phyloP scores from a whole-genome alignment of 2,329 filamentous ascomycete species.

The Ophiostoma sp. region DNA sequence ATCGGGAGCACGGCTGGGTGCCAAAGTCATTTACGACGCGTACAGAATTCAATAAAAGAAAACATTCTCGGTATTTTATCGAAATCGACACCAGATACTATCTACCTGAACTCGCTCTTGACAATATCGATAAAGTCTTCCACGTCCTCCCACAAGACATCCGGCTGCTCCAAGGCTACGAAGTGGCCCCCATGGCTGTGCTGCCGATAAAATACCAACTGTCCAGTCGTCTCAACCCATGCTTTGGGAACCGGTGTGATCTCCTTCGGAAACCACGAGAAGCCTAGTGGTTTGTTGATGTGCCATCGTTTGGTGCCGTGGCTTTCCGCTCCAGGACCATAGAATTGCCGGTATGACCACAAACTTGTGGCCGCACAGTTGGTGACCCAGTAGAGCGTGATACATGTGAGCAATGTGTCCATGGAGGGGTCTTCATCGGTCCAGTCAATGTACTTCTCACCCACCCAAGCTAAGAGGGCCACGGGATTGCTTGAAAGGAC shows the following conservation, averaged over 20 bases:
- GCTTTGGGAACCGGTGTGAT: conserved; percentile 2
- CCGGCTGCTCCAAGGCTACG: not conserved
- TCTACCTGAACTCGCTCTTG: not conserved
- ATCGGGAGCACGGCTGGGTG: not conserved
- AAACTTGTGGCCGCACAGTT: not conserved
- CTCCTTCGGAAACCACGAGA: not conserved
- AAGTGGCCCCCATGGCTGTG: not conserved
- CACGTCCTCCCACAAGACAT: not conserved
- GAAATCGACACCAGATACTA: not conserved
- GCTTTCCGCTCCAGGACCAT: not conserved
- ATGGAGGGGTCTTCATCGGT: not conserved
- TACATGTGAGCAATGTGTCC: not conserved
- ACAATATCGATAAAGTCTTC: conserved; percentile 2
- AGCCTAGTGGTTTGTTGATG: not conserved
- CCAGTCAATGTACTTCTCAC: conserved; percentile 5
- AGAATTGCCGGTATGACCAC: conserved; percentile 9
- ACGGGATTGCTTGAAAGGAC: not conserved
- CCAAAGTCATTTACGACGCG: not conserved
- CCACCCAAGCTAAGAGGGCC: not conserved
- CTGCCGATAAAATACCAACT: not conserved
- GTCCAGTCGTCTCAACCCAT: not conserved
- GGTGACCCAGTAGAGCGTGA: conserved; percentile 11
- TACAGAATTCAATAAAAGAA: not conserved
- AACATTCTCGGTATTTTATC: not conserved
- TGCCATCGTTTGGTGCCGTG: not conserved